These are phyloP conservation scores for Annulohypoxylon moriforme DNA, from an alignment of 495 filamentous ascomycete genomes.

Conservation along the genomic window DNA sequence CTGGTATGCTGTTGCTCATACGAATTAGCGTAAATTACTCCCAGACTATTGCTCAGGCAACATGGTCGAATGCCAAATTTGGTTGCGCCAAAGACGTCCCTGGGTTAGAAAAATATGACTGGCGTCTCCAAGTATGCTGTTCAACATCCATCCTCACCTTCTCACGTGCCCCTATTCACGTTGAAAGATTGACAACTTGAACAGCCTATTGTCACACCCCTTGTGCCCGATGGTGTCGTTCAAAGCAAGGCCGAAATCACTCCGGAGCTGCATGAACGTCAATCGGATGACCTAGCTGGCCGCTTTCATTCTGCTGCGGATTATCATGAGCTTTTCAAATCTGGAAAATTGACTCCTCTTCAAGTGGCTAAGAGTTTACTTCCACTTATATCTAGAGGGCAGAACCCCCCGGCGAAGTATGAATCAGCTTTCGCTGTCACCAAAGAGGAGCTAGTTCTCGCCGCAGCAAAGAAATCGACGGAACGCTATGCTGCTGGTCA, in stretches of 20 bases:
- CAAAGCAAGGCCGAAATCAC: slow-evolving; percentile 49
- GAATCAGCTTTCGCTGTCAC: slow-evolving; percentile 73
- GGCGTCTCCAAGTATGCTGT: slow-evolving; percentile 36
- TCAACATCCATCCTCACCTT: not conserved
- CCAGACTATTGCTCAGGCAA: slow-evolving; percentile 44
- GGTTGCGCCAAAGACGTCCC: slow-evolving; percentile 66
- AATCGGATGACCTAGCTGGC: slow-evolving; percentile 52
- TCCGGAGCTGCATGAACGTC: slow-evolving; percentile 49
- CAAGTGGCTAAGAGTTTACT: slow-evolving; percentile 77
- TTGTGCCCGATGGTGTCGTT: slow-evolving; percentile 49
- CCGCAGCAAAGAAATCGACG: slow-evolving; percentile 77
- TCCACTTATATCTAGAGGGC: slow-evolving; percentile 72
- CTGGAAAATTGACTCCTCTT: slow-evolving; percentile 74
- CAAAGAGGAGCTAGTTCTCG: slow-evolving; percentile 67
- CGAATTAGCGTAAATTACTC: slow-evolving; percentile 43
- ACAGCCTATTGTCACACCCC: slow-evolving; percentile 82
- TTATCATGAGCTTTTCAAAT: slow-evolving; percentile 77
- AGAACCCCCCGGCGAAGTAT: slow-evolving; percentile 65
- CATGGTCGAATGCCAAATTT: slow-evolving; percentile 83
- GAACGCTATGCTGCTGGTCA: slow-evolving; percentile 72
- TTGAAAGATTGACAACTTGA: slow-evolving; percentile 14
- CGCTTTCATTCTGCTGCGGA: slow-evolving; percentile 78
- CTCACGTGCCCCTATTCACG: not conserved
- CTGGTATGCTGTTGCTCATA: slow-evolving; percentile 7
- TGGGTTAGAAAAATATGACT: slow-evolving; percentile 67